Evolutionary conservation across 2,329 filamentous ascomycete species (phyloP).

Genomic region (Macrophomina tecta): DNA sequence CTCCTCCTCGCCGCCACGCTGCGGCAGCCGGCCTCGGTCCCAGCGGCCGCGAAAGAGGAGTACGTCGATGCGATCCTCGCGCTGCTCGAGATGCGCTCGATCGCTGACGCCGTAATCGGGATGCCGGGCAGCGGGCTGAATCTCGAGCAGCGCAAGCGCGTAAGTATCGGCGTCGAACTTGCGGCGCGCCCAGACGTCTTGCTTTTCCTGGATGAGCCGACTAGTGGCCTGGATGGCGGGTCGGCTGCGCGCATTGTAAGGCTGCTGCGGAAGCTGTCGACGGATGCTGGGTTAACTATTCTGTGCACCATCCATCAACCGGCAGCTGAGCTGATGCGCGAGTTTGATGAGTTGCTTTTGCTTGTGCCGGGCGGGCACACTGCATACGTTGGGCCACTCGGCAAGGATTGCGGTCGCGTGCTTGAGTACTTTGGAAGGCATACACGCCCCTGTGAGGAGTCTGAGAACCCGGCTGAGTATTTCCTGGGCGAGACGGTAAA

Average conservation of each 20-base stretch:
- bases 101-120: slow-evolving; percentile 70
- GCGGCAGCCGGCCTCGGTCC: slow-evolving; percentile 59
- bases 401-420: slow-evolving; percentile 48
- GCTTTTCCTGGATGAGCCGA: slow-evolving; percentile 63
- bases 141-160: slow-evolving; percentile 72
- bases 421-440: slow-evolving; percentile 67
- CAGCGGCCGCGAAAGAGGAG: slow-evolving; percentile 62
- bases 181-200: slow-evolving; percentile 70
- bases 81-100: slow-evolving; percentile 71
- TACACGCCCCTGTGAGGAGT: slow-evolving; percentile 61
- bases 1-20: slow-evolving; percentile 71
- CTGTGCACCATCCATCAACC: slow-evolving; percentile 58
- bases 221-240: slow-evolving; percentile 42
- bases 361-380: slow-evolving; percentile 46
- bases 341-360: slow-evolving; percentile 53
- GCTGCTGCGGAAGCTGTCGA: slow-evolving; percentile 66
- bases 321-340: slow-evolving; percentile 51
- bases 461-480: slow-evolving; percentile 73
- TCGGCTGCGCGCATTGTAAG: slow-evolving; percentile 65
- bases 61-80: slow-evolving; percentile 70
- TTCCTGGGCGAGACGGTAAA: background rate
- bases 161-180: slow-evolving; percentile 75
- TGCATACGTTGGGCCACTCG: slow-evolving; percentile 54
- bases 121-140: slow-evolving; percentile 67
- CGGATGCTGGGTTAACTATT: slow-evolving; percentile 51